phyloP scores from a whole-genome alignment of 352 stramenopile species.

The Phytopythium delawarense region DNA sequence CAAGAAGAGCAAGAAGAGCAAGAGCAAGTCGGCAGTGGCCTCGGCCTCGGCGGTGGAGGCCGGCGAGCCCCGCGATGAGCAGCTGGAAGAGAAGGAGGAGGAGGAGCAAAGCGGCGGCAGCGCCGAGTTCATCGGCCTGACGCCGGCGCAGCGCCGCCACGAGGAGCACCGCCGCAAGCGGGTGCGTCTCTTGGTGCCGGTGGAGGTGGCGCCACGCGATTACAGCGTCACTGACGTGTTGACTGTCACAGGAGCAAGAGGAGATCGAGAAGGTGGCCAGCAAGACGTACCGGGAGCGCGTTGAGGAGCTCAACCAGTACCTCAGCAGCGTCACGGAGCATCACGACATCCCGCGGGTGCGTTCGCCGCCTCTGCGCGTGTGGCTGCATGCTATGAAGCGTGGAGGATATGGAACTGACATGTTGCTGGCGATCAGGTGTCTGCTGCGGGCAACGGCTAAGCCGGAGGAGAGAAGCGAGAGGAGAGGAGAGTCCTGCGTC shows the following conservation, averaged over 20 bases:
- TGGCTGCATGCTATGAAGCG: not conserved
- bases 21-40: constrained; percentile 22
- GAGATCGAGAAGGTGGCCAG: constrained; percentile 80
- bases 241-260: constrained; percentile 60
- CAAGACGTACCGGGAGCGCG: constrained; percentile 89
- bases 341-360: constrained; percentile 96
- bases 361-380: constrained; percentile 1
- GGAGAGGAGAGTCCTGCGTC: not conserved
- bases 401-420: not conserved
- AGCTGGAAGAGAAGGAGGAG: constrained; percentile 13
- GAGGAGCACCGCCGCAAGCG: constrained; percentile 77
- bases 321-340: constrained; percentile 95
- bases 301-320: constrained; percentile 97
- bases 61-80: constrained; percentile 10
- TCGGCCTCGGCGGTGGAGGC: not conserved
- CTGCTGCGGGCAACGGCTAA: constrained; percentile 90
- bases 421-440: constrained; percentile 36
- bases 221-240: constrained; percentile 4
- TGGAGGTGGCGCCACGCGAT: not conserved
- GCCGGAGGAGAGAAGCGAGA: not conserved
- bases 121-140: constrained; percentile 48
- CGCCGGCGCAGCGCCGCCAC: constrained; percentile 71
- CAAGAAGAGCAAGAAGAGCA: constrained; percentile 52
- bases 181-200: constrained; percentile 26
- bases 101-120: constrained; percentile 10